These are phyloP conservation scores for Neolentinus lepideus DNA, from an alignment of 1,284 basidiomycete species.

Conservation along the genomic window DNA sequence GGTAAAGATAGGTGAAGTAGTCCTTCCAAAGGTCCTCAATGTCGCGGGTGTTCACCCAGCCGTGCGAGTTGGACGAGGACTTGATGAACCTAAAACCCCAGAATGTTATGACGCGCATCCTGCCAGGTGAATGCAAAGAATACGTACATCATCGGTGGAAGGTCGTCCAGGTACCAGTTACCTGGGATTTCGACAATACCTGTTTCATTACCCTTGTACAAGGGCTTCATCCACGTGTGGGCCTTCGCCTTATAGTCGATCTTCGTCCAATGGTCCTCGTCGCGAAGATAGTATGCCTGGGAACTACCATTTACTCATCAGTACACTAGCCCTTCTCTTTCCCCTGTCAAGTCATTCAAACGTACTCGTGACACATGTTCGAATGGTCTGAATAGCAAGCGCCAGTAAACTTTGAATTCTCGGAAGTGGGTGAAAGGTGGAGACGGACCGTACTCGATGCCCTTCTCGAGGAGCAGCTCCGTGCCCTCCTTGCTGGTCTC, in stretches of 20 bases:
- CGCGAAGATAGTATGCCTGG: constrained; percentile 66
- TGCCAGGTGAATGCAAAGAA: background rate
- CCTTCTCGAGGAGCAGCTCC: constrained; percentile 63
- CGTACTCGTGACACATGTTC: constrained; percentile 55
- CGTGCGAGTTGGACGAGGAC: constrained; percentile 56
- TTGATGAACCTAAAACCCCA: constrained; percentile 51
- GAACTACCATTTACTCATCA: constrained; percentile 33
- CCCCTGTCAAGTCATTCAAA: background rate
- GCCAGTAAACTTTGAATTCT: background rate
- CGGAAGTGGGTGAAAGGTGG: background rate
- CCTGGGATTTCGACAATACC: constrained; percentile 69
- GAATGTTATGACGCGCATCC: background rate
- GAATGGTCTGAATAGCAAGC: constrained; percentile 46
- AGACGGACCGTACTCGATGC: constrained; percentile 61
- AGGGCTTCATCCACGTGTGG: constrained; percentile 71
- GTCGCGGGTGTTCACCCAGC: constrained; percentile 64
- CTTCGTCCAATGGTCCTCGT: constrained; percentile 68
- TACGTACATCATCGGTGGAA: constrained; percentile 63
- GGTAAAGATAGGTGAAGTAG: constrained; percentile 63
- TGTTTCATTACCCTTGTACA: constrained; percentile 57
- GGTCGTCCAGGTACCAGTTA: constrained; percentile 68
- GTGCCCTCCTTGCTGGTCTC: constrained; percentile 68
- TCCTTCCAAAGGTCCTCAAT: constrained; percentile 77
- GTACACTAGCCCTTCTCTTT: background rate
- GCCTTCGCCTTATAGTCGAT: constrained; percentile 62